phyloP scores from a whole-genome alignment of 2,329 filamentous ascomycete species.

The Rutstroemia sp. region DNA sequence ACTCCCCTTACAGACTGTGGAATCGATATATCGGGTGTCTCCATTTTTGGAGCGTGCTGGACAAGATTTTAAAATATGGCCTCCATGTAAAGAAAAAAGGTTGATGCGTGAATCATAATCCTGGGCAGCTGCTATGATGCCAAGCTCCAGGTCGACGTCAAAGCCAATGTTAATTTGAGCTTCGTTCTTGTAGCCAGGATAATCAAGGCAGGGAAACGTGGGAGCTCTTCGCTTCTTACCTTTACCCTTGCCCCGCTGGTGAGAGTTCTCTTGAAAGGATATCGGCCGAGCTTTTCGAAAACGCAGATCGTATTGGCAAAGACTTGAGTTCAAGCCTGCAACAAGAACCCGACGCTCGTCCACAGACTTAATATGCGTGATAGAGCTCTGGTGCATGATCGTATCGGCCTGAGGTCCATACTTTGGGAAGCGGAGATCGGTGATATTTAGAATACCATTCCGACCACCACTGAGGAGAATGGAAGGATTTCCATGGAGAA shows the following conservation, averaged over 20 bases:
- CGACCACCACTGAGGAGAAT: conserved; percentile 46
- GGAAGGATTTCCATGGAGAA: conserved; percentile 36
- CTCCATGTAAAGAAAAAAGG: conserved; percentile 24
- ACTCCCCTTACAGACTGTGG: neutral
- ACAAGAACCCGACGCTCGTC: conserved; percentile 44
- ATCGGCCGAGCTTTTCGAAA: conserved; percentile 25
- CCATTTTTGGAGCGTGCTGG: neutral
- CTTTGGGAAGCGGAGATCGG: conserved; percentile 29
- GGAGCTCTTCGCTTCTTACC: neutral
- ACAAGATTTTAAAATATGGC: conserved; percentile 11
- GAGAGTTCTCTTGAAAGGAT: neutral
- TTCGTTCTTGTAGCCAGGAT: conserved; percentile 43
- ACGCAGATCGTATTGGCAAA: conserved; percentile 52
- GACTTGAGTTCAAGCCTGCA: conserved; percentile 41
- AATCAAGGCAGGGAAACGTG: conserved; percentile 37
- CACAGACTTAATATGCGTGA: conserved; percentile 44
- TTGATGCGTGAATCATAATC: conserved; percentile 15
- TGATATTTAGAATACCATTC: conserved; percentile 29
- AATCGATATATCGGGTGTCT: neutral
- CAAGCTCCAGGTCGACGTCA: conserved; percentile 40
- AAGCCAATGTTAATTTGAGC: conserved; percentile 44
- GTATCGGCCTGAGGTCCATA: conserved; percentile 13
- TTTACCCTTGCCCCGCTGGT: neutral
- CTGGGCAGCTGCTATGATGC: conserved; percentile 47
- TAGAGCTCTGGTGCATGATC: conserved; percentile 31